Conservation (phyloP, 2,329 filamentous ascomycete species). For the Cladosporium phlei region DNA sequence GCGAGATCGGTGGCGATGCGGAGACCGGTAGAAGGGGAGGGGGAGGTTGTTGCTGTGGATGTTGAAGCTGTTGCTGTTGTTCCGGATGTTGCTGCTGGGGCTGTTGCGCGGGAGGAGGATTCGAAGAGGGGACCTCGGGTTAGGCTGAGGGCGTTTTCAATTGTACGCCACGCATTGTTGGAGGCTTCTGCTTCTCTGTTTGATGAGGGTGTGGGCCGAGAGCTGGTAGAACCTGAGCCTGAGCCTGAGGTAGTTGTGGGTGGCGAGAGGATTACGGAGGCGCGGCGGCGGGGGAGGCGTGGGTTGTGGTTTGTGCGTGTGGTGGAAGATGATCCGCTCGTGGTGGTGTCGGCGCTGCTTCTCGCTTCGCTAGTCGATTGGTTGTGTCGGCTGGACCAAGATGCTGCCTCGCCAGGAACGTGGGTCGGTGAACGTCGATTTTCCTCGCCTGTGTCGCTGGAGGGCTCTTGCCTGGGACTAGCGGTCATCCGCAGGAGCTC, state of each 20-base stretch:
- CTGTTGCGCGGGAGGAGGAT: constrained; percentile 20
- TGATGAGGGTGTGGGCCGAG: constrained; percentile 15
- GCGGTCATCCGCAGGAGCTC: constrained; percentile 24
- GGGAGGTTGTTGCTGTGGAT: neutral
- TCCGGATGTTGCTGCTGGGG: constrained; percentile 1
- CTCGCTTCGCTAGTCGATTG: constrained; percentile 3
- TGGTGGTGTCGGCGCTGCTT: neutral
- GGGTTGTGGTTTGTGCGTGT: constrained; percentile 19
- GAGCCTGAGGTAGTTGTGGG: constrained; percentile 16
- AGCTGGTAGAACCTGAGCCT: neutral
- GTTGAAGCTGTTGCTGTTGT: too few species aligned
- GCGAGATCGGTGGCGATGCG: constrained; percentile 14
- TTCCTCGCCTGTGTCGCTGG: neutral
- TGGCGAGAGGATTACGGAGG: constrained; percentile 37
- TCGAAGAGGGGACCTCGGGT: constrained; percentile 35
- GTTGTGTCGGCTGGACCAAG: constrained; percentile 1
- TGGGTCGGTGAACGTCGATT: constrained; percentile 1
- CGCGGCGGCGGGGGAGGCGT: constrained; percentile 35
- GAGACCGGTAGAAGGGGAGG: constrained; percentile 11
- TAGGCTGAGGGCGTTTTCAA: constrained; percentile 42
- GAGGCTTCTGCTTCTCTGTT: constrained; percentile 23
- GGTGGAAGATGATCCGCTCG: constrained; percentile 11
- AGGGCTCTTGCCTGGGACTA: neutral
- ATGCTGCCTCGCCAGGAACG: neutral
- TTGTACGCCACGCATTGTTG: constrained; percentile 45